Evolutionary conservation across 2,329 filamentous ascomycete species (phyloP), one percentile per base, ranked within the genome.

Genomic region (Aspergillus tanneri): DNA sequence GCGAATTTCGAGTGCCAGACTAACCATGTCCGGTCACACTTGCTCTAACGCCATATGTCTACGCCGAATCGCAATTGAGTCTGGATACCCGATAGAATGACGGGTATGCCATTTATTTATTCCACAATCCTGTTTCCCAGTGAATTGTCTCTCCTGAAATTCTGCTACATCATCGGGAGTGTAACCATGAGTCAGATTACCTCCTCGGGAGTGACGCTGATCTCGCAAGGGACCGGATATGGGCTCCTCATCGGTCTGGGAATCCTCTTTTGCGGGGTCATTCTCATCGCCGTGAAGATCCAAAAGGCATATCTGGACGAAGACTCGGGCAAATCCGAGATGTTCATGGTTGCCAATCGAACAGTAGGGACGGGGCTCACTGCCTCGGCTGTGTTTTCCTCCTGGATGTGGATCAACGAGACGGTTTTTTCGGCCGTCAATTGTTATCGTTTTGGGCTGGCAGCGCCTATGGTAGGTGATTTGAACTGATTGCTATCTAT

Each of bases 181-280:
- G 9, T 36, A 16, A 21, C 14, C 9, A 36, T 37, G 34, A 24
- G 27, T 30, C 27, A 45, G 34, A 45, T 45, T 14, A 25, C 42
- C 12, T 27, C 42, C 10, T 22, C 42, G n/a, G 46, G 46, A 23
- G 37, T 52, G 18, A 44, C 54, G 28, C 46, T 66, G 22, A 55
- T 66, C 32, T 51, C 63, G 3, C 62, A 66, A 32, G 62, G 63
- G 32, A 58, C 61, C 10, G 63, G 58, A 12, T 77, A 78, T 65
- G 75, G 75, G 49, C 62, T 78, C 16, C 69, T 79, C 34, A 68
- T 78, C 47, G 77, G 75, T 5, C 69, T 79, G 5, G 72, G 72
- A 2, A 62, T 78, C 1, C 52, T 74, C 1, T 79, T 79, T 52
- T 75, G 71, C 45, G 61, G 68, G 3, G 69, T 79, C 14, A 77